phyloP scores from a whole-genome alignment of 208 protist genomes.

The Strigomonas culicis region DNA sequence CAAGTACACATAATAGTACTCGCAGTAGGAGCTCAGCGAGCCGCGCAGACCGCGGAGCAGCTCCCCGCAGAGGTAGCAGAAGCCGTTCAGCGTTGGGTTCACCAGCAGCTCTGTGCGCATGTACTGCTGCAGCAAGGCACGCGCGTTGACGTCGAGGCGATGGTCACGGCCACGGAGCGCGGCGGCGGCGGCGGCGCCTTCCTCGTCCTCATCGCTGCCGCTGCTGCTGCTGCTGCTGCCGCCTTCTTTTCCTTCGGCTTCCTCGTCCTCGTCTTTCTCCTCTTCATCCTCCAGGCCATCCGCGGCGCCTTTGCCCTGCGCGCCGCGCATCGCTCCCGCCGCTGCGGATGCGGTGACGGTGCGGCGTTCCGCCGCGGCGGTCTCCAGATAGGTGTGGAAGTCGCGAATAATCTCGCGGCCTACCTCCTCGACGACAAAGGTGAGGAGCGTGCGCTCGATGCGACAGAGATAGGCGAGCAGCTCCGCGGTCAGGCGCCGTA shows the following conservation, averaged over 20 bases:
- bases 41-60: constrained; percentile 82
- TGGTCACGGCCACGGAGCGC: background rate
- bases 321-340: background rate
- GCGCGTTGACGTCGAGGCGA: background rate
- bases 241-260: background rate
- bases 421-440: constrained; percentile 54
- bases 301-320: constrained; percentile 1
- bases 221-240: constrained; percentile 6
- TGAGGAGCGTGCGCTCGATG: constrained; percentile 37
- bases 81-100: constrained; percentile 64
- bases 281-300: constrained; percentile 13
- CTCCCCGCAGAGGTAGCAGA: constrained; percentile 61
- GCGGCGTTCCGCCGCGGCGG: background rate
- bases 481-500: constrained; percentile 80
- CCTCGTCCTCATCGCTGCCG: constrained; percentile 17
- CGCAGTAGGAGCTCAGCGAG: constrained; percentile 74
- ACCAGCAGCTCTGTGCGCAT: constrained; percentile 31
- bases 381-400: constrained; percentile 28
- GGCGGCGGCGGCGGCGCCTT: constrained; percentile 2
- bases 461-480: constrained; percentile 73
- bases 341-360: background rate
- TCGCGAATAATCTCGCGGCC: constrained; percentile 39
- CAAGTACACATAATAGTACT: constrained; percentile 53
- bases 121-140: constrained; percentile 30
- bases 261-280: constrained; percentile 6